Percentiles rank a stretch among this genome's conserved stretches.
Conservation (phyloP, 306 rosid species). For the Boehmeria nivea region DNA sequence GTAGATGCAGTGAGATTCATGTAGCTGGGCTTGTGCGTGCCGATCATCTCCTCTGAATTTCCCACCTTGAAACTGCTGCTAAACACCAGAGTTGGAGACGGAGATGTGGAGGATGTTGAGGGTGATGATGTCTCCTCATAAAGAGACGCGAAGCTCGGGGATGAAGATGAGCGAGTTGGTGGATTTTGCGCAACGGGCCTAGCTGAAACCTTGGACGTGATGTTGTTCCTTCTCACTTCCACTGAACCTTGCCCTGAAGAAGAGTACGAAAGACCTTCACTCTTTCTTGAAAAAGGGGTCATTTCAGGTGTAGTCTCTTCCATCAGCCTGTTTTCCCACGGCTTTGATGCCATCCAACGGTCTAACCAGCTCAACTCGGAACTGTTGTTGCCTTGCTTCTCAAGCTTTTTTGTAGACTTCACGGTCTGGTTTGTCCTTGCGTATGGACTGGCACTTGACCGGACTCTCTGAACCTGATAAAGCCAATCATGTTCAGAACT, state of each 20-base stretch:
- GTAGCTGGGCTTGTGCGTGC: constrained; percentile 42
- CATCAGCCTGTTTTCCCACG: constrained; percentile 61
- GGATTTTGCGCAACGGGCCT: constrained; percentile 36
- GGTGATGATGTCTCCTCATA: constrained; percentile 44
- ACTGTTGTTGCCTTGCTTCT: constrained; percentile 30
- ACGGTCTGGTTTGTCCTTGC: constrained; percentile 32
- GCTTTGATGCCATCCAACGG: constrained; percentile 67
- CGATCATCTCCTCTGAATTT: constrained; percentile 22
- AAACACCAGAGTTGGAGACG: constrained; percentile 31
- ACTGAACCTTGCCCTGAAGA: constrained; percentile 30
- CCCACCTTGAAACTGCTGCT: constrained; percentile 26
- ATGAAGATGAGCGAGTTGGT: constrained; percentile 50
- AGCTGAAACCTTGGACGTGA: constrained; percentile 48
- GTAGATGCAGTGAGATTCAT: constrained; percentile 59
- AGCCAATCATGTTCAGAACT: neutral
- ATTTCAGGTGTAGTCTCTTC: constrained; percentile 42
- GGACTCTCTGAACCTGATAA: constrained; percentile 46
- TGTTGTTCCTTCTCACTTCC: constrained; percentile 46
- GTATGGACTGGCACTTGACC: constrained; percentile 50
- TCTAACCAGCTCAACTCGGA: constrained; percentile 58
- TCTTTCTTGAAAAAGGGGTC: constrained; percentile 42
- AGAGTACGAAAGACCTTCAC: constrained; percentile 27
- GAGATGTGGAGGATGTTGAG: constrained; percentile 45
- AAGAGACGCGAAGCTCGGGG: constrained; percentile 51
- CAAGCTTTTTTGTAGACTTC: constrained; percentile 37